Base-by-base conservation (phyloP, 108 stramenopile species). In the Licmophora abbreviata region DNA sequence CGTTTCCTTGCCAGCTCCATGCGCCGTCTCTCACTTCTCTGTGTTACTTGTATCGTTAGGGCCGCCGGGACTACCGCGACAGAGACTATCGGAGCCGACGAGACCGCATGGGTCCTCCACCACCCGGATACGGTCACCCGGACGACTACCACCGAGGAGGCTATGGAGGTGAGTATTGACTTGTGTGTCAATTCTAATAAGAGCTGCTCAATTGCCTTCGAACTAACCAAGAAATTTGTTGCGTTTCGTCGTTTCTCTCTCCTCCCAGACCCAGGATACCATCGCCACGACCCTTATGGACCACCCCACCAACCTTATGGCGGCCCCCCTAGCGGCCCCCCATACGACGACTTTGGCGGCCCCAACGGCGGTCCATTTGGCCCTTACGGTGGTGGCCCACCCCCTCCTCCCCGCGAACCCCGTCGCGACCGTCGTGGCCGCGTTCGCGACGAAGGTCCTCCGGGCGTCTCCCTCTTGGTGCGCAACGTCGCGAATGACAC, bases 381-480 rank as follows among this genome's bases (percentile, higher is more conserved):
- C 35, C 37, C 54, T 29, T 26, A 26, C 24, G 57, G 63, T 11
- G 62, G 59, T 30, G 59, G 53, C 1, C 51, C 37, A 33, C 37
- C 48, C 47, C 20, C 1, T 18, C 23, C 14, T 47, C 44, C 17
- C 29, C 4, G 29, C 30, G 55, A 27, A 37, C 53, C 17, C 41
- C 56, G 4, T 47, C 42, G 14, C 44, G 48, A 21, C 45, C 58
- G 29, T 38, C 56, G 30, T 11, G 55, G 38, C 9, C 61, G 75
- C 25, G 29, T 36, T 8, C 69, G 84, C n/a, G 84, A 81, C 32
- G 85, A 87, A 54, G 81, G 80, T 8, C 77, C 82, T 29, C 89
- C 89, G 1, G 89, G 89, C 28, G 85, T 92, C 7, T 80, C 77
- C 18, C 71, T 92, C 26, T 66, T 92, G 36, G 81, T 92, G 10